A percentile compares a stretch with the other conserved stretches of the same genome.
phyloP scores from a whole-genome alignment of 257 asterid species.

The Solanum habrochaites region DNA sequence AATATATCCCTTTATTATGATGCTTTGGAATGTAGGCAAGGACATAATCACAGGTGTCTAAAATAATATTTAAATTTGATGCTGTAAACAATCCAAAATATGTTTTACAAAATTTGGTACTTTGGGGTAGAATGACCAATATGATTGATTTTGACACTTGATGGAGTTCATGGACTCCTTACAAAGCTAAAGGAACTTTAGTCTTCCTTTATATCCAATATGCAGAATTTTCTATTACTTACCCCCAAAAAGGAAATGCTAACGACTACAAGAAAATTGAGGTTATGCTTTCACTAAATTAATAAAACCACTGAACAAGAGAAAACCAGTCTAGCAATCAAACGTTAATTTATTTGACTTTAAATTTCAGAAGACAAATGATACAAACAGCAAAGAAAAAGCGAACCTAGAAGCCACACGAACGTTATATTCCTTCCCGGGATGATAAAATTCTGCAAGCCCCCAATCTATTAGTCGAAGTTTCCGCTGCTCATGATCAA shows the following conservation, averaged over 20 bases:
- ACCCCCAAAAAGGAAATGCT: neutral
- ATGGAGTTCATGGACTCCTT: neutral
- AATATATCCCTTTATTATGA: neutral
- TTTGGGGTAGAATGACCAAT: neutral
- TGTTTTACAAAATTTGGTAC: neutral
- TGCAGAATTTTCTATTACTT: neutral
- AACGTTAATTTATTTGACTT: neutral
- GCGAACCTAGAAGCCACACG: conserved; percentile 44
- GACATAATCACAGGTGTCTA: neutral
- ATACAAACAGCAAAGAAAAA: neutral
- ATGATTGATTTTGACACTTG: neutral
- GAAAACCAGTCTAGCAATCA: neutral
- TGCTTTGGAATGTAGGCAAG: neutral
- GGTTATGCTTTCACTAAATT: neutral
- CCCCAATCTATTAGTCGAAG: conserved; percentile 45
- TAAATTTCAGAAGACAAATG: neutral
- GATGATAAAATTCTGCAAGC: conserved; percentile 39
- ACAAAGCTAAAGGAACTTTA: neutral
- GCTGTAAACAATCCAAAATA: neutral
- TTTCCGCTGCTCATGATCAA: conserved; percentile 43
- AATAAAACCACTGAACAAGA: neutral
- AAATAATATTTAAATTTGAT: neutral
- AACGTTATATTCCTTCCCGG: conserved; percentile 36
- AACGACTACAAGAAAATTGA: neutral
- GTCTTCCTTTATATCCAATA: neutral